A percentile compares a stretch with the other conserved stretches of the same genome.
These are phyloP conservation scores for Dichomitus squalens DNA, from an alignment of 1,284 basidiomycete species.

Conservation along the genomic window DNA sequence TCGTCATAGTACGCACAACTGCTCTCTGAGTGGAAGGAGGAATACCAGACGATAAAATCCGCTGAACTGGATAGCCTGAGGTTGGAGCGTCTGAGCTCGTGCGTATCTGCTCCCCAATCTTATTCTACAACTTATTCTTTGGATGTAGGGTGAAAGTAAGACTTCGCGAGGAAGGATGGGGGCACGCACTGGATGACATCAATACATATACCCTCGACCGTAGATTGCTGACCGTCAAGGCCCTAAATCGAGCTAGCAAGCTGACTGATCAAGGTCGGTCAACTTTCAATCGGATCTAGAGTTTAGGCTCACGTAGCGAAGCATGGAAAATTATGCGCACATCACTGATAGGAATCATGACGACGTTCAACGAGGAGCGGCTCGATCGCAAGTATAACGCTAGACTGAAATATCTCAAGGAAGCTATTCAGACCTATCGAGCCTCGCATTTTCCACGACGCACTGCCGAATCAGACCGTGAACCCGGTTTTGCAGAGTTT, in stretches of 20 bases:
- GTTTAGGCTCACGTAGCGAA: not conserved
- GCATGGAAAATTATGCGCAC: not conserved
- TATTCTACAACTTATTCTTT: not conserved
- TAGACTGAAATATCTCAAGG: not conserved
- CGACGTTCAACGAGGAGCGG: not conserved
- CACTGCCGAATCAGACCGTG: not conserved
- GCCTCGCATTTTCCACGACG: not conserved
- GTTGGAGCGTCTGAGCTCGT: conserved; percentile 2
- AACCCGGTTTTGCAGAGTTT: not conserved
- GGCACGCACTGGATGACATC: not conserved
- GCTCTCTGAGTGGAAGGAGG: not conserved
- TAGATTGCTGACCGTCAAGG: not conserved
- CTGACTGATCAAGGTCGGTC: conserved; percentile 7
- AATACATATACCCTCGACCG: no score
- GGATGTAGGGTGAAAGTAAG: not conserved
- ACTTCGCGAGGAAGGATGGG: conserved; percentile 11
- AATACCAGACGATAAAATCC: not conserved
- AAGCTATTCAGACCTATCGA: not conserved
- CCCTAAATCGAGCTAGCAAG: not conserved
- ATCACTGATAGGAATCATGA: not conserved
- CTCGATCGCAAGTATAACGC: not conserved
- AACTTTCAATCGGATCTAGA: no score
- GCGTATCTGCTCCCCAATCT: not conserved
- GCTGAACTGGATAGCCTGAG: not conserved
- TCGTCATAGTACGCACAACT: not conserved